Conservation (phyloP, 169 alveolate genomes). For the Pseudocohnilembus persalinus region DNA sequence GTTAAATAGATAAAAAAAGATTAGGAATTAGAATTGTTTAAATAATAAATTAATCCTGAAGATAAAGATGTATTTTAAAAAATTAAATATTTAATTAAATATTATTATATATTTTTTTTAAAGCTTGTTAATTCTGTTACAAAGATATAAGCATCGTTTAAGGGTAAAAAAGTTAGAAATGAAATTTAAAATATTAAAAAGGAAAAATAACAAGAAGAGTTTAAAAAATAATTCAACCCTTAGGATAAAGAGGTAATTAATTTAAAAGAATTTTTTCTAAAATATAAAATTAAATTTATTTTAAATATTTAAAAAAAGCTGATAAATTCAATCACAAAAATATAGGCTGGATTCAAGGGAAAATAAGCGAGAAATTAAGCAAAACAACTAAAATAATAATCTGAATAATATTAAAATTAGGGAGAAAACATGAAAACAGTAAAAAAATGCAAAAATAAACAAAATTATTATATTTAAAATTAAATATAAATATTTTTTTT, state of each 20-base stretch:
- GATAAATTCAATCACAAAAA: too few species aligned
- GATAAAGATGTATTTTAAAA: background rate
- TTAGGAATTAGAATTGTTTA: background rate
- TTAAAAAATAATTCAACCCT: background rate
- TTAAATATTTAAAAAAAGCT: background rate
- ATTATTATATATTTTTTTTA: too few species aligned
- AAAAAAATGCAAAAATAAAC: background rate
- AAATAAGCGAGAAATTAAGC: background rate
- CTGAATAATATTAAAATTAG: too few species aligned
- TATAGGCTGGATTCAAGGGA: background rate
- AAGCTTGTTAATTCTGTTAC: background rate
- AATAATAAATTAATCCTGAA: background rate
- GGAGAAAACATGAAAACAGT: background rate
- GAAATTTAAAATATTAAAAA: background rate
- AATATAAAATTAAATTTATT: too few species aligned
- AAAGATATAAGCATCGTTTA: background rate
- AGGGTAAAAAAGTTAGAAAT: background rate
- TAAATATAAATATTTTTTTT: too few species aligned
- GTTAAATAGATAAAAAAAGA: background rate
- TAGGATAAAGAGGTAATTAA: background rate
- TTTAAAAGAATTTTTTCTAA: too few species aligned
- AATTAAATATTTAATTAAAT: too few species aligned
- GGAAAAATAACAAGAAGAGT: background rate
- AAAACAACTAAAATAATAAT: too few species aligned
- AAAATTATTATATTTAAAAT: too few species aligned